Evolutionary conservation across 2,329 filamentous ascomycete species (phyloP), one percentile per base, ranked within the genome.

Genomic region (Penicillium sp.): DNA sequence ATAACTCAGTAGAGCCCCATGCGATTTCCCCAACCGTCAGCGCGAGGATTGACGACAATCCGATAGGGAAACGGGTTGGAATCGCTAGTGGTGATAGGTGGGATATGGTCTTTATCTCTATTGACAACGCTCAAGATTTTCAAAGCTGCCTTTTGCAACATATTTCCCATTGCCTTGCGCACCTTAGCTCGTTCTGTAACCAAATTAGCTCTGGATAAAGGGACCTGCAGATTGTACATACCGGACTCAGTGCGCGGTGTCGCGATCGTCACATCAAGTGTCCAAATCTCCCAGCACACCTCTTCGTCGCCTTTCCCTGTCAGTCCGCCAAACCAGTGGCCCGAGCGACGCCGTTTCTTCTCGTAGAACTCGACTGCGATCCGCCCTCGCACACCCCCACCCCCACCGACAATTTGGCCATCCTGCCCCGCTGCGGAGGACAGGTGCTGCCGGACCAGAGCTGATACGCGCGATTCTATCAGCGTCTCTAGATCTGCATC

Each of bases 271-370:
- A 97, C 89, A 74, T 95, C 90, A 63, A 99, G 78, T 43, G 89
- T 91, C 94, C 94, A 99, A 69, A 86, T 87, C 80, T 97, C 94
- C 94, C 94, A 99, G 73, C 92, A 96, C 18, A 97, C 86, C 73
- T 97, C 92, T 72, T 97, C 92, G 63, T 97, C 93, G 24, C 85
- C 88, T 67, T 86, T 87, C 6, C 71, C 73, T 42, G 73, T 72
- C 45, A 79, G 60, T 34, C 75, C 77, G 3, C 74, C 71, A 64
- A 92, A 88, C 74, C 90, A 81, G 63, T 80, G 87, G 72, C 89
- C 92, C 2, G 85, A 83, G 79, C 92, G 94, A 65, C 89, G 85
- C 58, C 92, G 83, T 72, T 88, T 89, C 81, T 93, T 94, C 78
- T 99, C 93, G 65, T 95, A 95, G 78, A 97, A 97, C 78, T 96